Conservation (phyloP, 2,329 filamentous ascomycete genomes). For the Diaporthe humulicola region DNA sequence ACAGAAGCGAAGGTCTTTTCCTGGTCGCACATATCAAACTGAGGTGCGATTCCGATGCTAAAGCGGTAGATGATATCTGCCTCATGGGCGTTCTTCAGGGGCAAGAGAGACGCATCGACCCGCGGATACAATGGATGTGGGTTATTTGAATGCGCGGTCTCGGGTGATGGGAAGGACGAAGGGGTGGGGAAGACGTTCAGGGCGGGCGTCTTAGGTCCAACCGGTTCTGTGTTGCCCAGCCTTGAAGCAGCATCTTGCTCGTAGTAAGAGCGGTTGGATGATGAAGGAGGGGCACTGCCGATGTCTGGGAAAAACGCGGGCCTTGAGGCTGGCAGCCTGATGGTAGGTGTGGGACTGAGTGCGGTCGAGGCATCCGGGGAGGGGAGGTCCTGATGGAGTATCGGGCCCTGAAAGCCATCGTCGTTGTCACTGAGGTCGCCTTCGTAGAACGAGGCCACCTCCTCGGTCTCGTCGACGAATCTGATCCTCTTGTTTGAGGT, state of each 20-base stretch:
- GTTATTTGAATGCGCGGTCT: slow-evolving; percentile 16
- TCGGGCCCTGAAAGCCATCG: neutral
- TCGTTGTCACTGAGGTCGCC: slow-evolving; percentile 12
- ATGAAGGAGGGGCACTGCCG: neutral
- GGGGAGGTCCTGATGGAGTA: neutral
- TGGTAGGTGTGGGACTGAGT: neutral
- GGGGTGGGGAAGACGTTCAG: slow-evolving; percentile 10
- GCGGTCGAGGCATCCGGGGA: neutral
- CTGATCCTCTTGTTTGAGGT: slow-evolving; percentile 36
- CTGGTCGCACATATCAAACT: slow-evolving; percentile 7
- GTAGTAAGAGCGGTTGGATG: neutral
- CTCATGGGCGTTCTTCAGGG: slow-evolving; percentile 8
- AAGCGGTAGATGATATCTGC: slow-evolving; percentile 19
- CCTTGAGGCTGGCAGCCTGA: neutral
- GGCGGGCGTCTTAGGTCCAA: slow-evolving; percentile 6
- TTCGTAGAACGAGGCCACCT: slow-evolving; percentile 35
- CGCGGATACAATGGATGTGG: slow-evolving; percentile 4
- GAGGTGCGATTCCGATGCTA: slow-evolving; percentile 5
- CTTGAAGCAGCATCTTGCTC: slow-evolving; percentile 7
- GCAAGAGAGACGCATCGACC: slow-evolving; percentile 17
- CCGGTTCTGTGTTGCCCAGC: neutral
- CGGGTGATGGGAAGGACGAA: slow-evolving; percentile 2
- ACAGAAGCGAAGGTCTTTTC: slow-evolving; percentile 13
- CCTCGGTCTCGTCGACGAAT: slow-evolving; percentile 33
- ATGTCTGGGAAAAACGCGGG: neutral